Percentiles rank a stretch among this genome's conserved stretches.
These are phyloP conservation scores for Colletotrichum melonis DNA, from an alignment of 2,329 filamentous ascomycete species.

Conservation along the genomic window DNA sequence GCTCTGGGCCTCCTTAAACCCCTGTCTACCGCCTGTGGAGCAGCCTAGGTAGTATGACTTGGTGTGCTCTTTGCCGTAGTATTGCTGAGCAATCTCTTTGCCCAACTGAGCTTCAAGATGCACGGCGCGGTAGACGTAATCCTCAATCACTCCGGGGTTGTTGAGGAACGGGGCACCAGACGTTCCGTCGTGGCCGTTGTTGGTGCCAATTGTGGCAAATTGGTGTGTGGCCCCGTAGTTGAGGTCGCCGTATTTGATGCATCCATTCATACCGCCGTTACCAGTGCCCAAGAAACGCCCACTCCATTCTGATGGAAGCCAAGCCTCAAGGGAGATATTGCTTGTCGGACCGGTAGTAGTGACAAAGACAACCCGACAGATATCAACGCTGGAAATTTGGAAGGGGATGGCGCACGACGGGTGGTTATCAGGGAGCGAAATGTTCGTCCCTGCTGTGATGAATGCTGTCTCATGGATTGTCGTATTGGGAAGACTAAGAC, in stretches of 20 bases:
- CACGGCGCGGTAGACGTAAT: conserved; percentile 50
- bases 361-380: conserved; percentile 43
- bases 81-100: conserved; percentile 58
- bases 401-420: conserved; percentile 44
- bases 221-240: conserved; percentile 55
- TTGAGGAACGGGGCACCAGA: conserved; percentile 45
- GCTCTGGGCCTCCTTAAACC: conserved; percentile 56
- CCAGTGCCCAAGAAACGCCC: conserved; percentile 59
- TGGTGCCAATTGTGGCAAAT: conserved; percentile 60
- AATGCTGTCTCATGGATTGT: conserved; percentile 38
- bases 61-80: conserved; percentile 51
- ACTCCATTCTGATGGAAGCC: conserved; percentile 57
- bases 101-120: conserved; percentile 62
- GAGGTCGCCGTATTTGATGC: conserved; percentile 59
- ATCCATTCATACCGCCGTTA: conserved; percentile 61
- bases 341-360: conserved; percentile 44
- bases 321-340: conserved; percentile 60
- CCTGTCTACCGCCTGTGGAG: conserved; percentile 66
- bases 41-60: conserved; percentile 61
- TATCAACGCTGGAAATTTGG: conserved; percentile 36
- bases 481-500: conserved; percentile 38
- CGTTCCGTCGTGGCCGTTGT: conserved; percentile 63
- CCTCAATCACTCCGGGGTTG: conserved; percentile 48
- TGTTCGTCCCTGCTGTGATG: conserved; percentile 44
- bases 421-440: conserved; percentile 45